Conservation (phyloP, 2,329 filamentous ascomycete genomes). For the Verticillium dahliae region DNA sequence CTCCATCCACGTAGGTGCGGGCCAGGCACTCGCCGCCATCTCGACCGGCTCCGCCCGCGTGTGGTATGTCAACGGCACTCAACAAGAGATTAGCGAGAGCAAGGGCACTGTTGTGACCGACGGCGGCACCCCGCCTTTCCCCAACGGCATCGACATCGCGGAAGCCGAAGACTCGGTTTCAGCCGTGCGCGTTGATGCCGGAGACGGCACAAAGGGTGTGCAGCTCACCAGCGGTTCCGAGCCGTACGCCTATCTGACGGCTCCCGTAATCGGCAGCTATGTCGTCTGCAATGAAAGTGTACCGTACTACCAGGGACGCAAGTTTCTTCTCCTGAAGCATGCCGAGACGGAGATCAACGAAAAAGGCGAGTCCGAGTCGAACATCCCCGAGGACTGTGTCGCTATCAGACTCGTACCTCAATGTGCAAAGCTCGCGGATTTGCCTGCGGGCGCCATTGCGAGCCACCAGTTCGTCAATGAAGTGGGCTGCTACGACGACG, state of each 20-base stretch:
- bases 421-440: slow-evolving; percentile 29
- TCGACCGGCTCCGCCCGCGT: slow-evolving; percentile 18
- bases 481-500: slow-evolving; percentile 33
- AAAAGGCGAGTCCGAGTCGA: slow-evolving; percentile 9
- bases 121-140: slow-evolving; percentile 28
- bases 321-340: slow-evolving; percentile 32
- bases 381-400: slow-evolving; percentile 31
- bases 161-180: slow-evolving; percentile 23
- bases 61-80: slow-evolving; percentile 46
- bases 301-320: slow-evolving; percentile 29
- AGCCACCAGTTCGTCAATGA: slow-evolving; percentile 31
- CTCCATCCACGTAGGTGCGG: slow-evolving; percentile 36
- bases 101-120: slow-evolving; percentile 31
- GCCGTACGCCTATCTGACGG: slow-evolving; percentile 19
- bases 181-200: slow-evolving; percentile 21
- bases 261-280: slow-evolving; percentile 20
- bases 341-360: slow-evolving; percentile 15
- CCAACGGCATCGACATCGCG: slow-evolving; percentile 26
- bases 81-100: slow-evolving; percentile 21
- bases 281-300: slow-evolving; percentile 35
- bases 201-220: slow-evolving; percentile 26
- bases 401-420: slow-evolving; percentile 35
- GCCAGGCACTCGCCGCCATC: slow-evolving; percentile 29
- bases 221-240: slow-evolving; percentile 26
- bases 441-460: slow-evolving; percentile 25